These are phyloP conservation scores for Fomitopsis pinicola DNA, from an alignment of 1,284 basidiomycete genomes.

Conservation along the genomic window DNA sequence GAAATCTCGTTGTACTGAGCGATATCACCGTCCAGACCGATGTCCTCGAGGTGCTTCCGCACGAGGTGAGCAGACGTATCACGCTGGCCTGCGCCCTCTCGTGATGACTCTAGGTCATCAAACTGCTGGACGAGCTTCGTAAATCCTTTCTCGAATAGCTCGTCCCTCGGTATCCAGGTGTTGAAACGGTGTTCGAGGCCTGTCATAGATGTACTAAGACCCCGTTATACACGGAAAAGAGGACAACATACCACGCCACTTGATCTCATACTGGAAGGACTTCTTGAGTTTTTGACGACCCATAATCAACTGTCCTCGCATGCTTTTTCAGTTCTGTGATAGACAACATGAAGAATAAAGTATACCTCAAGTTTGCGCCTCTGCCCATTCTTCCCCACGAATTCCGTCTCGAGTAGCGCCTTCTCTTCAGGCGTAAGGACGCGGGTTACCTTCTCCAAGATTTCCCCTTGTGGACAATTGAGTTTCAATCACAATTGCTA, in stretches of 20 bases:
- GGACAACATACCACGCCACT: slow-evolving; percentile 68
- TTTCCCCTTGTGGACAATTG: slow-evolving; percentile 52
- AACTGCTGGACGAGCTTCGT: slow-evolving; percentile 91
- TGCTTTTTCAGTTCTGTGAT: slow-evolving; percentile 3
- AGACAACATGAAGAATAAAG: slow-evolving; percentile 8
- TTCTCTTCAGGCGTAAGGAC: slow-evolving; percentile 88
- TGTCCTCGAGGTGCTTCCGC: slow-evolving; percentile 88
- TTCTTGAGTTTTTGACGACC: slow-evolving; percentile 99
- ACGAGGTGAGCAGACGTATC: slow-evolving; percentile 81
- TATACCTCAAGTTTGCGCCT: slow-evolving; percentile 86
- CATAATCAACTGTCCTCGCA: slow-evolving; percentile 66
- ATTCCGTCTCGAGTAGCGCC: slow-evolving; percentile 79
- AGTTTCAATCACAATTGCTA: not conserved
- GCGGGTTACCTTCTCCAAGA: slow-evolving; percentile 91
- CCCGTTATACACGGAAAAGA: not conserved
- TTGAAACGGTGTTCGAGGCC: slow-evolving; percentile 91
- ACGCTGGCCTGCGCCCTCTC: slow-evolving; percentile 88
- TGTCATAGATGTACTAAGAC: slow-evolving; percentile 5
- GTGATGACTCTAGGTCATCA: slow-evolving; percentile 93
- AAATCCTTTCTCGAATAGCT: slow-evolving; percentile 87
- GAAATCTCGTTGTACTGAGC: slow-evolving; percentile 96
- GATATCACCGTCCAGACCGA: slow-evolving; percentile 95
- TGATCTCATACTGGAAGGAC: slow-evolving; percentile 93
- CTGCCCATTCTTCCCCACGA: slow-evolving; percentile 90
- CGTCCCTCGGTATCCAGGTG: slow-evolving; percentile 91